Evolutionary conservation across 164 flowering plant genomes (phyloP).

Genomic region (Liquidambar formosana): DNA sequence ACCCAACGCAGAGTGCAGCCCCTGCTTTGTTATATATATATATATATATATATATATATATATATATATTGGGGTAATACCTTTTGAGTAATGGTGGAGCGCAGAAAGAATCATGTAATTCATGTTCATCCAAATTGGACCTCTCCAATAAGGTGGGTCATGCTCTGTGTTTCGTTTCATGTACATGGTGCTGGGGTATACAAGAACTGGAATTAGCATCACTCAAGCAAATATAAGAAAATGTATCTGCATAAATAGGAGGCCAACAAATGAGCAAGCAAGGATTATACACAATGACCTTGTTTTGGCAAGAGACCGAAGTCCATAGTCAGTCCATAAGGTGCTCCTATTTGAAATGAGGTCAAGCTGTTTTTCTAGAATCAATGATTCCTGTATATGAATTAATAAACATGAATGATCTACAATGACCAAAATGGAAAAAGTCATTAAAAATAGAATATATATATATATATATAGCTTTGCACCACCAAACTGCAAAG

Average conservation of each 20-base stretch:
- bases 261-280: background rate
- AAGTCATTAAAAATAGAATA: background rate
- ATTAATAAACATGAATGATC: background rate
- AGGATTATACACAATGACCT: slow-evolving; percentile 44
- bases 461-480: background rate
- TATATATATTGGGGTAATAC: slow-evolving; percentile 29
- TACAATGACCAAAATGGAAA: background rate
- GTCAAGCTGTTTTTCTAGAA: slow-evolving; percentile 84
- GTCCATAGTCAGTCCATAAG: slow-evolving; percentile 86
- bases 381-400: slow-evolving; percentile 61
- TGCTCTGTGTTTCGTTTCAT: slow-evolving; percentile 98
- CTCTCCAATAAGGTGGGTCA: slow-evolving; percentile 97
- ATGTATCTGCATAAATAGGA: background rate
- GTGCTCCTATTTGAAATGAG: slow-evolving; percentile 77
- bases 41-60: too few relatives aligned
- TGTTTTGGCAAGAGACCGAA: slow-evolving; percentile 85
- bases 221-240: background rate
- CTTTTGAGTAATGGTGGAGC: slow-evolving; percentile 77
- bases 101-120: slow-evolving; percentile 94
- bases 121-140: slow-evolving; percentile 97
- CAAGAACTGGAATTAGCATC: slow-evolving; percentile 11
- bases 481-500: background rate
- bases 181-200: slow-evolving; percentile 64
- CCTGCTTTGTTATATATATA: too few relatives aligned
- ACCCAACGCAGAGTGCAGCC: too few relatives aligned